Base-by-base conservation (phyloP, 2,329 filamentous ascomycete genomes). In the Fusarium sp. region DNA sequence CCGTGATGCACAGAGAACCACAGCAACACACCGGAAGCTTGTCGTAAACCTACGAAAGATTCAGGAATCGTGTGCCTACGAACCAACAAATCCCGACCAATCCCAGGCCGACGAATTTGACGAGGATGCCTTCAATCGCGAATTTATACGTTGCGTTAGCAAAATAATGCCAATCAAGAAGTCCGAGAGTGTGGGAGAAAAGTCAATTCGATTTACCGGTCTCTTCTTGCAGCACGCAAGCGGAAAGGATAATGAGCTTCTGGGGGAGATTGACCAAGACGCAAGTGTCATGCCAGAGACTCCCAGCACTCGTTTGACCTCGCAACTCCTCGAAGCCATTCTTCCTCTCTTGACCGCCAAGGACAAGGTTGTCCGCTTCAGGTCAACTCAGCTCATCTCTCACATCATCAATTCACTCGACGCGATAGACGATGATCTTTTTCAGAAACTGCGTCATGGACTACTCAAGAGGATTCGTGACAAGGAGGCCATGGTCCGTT, bases 341-440 rank as follows among this genome's bases (percentile, higher is more conserved):
- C 83, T 97, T 5, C 92, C 92, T 8, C 82, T 97, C n/a, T 84
- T 97, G 63, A 87, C 86, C 12, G 89, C 92, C 42, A 98, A 97
- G 80, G 96, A 99, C 80, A 98, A 98, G 80, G 92, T 92, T 62
- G 92, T 98, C 46, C 89, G 96, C 61, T 99, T 93, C 80, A 88
- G 96, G 61, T 89, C 94, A 7, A 97, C 95, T 1, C 96, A 99
- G 77, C 88, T 97, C 53, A 89, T 97, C 54, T 92, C 94, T 3
- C 93, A 97, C 77, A 90, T 98, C 67, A 91, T 99, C 81, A 97
- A 97, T 81, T 96, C 92, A 15, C 85, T 99, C 26, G 93, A 97
- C 66, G 91, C 93, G 3, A 93, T 98, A 73, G 96, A 98, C 74
- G 94, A 97, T 77, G 93, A 96, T 48, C 82, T 98, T 13, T 99